A percentile compares a stretch with the other conserved stretches of the same genome.
These are phyloP conservation scores for Hirschfeldia incana DNA, from an alignment of 345 rosid genomes.

Conservation along the genomic window DNA sequence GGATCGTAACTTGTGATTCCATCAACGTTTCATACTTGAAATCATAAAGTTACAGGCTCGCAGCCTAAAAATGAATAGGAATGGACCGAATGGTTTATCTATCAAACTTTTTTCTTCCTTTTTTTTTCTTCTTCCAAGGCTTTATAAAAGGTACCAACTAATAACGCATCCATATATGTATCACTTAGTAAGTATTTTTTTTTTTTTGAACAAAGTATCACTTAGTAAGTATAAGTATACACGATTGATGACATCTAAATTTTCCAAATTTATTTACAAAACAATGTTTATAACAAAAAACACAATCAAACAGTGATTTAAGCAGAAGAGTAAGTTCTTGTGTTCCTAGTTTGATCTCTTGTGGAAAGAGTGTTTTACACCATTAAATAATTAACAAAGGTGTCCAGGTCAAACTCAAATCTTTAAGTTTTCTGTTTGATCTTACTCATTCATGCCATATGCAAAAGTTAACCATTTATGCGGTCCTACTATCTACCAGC, in stretches of 20 bases:
- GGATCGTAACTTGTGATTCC: background rate
- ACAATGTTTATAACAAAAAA: background rate
- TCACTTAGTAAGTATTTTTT: background rate
- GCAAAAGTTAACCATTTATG: background rate
- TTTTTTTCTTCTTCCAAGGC: background rate
- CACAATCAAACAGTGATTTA: background rate
- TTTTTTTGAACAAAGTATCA: background rate
- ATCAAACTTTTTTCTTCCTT: background rate
- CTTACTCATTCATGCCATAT: background rate
- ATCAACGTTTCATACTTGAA: background rate
- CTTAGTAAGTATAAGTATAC: background rate
- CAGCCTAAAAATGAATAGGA: background rate
- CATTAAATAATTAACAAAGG: background rate
- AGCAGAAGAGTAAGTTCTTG: background rate
- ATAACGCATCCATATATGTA: background rate
- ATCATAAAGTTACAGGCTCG: background rate
- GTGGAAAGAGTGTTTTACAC: background rate
- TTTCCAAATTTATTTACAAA: background rate
- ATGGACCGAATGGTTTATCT: background rate
- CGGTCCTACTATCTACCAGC: background rate
- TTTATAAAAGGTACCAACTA: background rate
- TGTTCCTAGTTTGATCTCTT: background rate
- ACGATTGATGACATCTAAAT: background rate
- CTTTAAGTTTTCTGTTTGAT: background rate
- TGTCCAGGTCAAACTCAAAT: background rate